These are phyloP conservation scores for Cruciata laevipes DNA, from an alignment of 257 asterid genomes.

Conservation along the genomic window DNA sequence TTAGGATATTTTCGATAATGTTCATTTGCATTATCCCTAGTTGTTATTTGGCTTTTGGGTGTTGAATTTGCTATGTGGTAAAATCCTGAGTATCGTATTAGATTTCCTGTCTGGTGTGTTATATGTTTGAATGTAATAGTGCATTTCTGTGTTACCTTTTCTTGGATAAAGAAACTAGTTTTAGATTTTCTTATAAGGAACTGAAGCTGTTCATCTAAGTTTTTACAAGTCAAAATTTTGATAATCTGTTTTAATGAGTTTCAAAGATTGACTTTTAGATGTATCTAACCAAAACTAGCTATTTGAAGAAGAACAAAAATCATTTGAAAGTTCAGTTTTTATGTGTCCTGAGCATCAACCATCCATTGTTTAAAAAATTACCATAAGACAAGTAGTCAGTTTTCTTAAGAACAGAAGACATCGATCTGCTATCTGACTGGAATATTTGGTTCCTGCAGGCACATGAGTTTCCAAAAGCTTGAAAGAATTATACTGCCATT, in stretches of 20 bases:
- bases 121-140: not conserved
- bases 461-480: slow-evolving; percentile 89
- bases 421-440: slow-evolving; percentile 62
- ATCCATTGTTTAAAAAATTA: slow-evolving; percentile 10
- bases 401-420: slow-evolving; percentile 28
- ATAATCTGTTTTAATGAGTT: not conserved
- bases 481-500: slow-evolving; percentile 61
- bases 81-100: not conserved
- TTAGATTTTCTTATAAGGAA: not conserved
- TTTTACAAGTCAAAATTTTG: no score
- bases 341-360: not conserved
- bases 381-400: slow-evolving; percentile 15
- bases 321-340: slow-evolving; percentile 10
- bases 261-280: not conserved
- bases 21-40: not conserved
- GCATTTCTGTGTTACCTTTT: no score
- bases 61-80: not conserved
- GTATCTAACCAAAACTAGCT: not conserved
- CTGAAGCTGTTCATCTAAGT: no score
- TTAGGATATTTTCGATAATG: not conserved
- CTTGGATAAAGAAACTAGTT: not conserved
- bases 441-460: slow-evolving; percentile 98
- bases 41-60: not conserved
- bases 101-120: not conserved
- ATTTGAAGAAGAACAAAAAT: not conserved